Conservation (phyloP, 2,329 filamentous ascomycete species). For the Davidsoniella australis region DNA sequence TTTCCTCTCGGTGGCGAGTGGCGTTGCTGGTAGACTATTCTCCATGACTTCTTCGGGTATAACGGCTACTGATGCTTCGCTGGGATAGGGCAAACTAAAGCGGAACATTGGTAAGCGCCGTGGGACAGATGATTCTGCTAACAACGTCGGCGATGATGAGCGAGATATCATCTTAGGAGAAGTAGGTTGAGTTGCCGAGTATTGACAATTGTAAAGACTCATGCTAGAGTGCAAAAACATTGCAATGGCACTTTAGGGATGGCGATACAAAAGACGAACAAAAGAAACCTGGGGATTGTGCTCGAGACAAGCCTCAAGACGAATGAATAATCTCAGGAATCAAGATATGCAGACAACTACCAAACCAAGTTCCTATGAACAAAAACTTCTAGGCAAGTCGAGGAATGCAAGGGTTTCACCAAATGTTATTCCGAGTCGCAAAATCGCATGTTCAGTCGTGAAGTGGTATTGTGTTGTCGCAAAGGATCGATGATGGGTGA, state of each 20-base stretch:
- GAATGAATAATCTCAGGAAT: not conserved
- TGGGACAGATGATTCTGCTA: not conserved
- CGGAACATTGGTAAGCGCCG: constrained; percentile 11
- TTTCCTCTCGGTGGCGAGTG: not conserved
- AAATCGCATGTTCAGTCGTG: not conserved
- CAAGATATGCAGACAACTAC: not conserved
- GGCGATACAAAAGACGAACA: not conserved
- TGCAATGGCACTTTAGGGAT: constrained; percentile 5
- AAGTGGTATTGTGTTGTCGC: not conserved
- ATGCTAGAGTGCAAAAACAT: constrained; percentile 46
- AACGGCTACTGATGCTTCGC: constrained; percentile 5
- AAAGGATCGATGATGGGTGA: not conserved
- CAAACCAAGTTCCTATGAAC: not conserved
- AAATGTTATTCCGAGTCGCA: too few relatives aligned
- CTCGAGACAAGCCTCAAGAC: not conserved
- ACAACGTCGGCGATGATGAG: constrained; percentile 20
- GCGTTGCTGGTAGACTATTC: not conserved
- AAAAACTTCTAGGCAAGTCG: not conserved
- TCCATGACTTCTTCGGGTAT: constrained; percentile 11
- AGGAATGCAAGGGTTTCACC: too few relatives aligned
- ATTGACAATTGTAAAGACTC: constrained; percentile 43
- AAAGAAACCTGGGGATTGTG: not conserved
- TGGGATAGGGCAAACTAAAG: constrained; percentile 7
- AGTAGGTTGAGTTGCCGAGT: constrained; percentile 15
- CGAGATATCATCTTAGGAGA: not conserved